A percentile compares a stretch with the other conserved stretches of the same genome.
Evolutionary conservation across 2,329 filamentous ascomycete species (phyloP).

Genomic region (Trichoderma brevicompactum): DNA sequence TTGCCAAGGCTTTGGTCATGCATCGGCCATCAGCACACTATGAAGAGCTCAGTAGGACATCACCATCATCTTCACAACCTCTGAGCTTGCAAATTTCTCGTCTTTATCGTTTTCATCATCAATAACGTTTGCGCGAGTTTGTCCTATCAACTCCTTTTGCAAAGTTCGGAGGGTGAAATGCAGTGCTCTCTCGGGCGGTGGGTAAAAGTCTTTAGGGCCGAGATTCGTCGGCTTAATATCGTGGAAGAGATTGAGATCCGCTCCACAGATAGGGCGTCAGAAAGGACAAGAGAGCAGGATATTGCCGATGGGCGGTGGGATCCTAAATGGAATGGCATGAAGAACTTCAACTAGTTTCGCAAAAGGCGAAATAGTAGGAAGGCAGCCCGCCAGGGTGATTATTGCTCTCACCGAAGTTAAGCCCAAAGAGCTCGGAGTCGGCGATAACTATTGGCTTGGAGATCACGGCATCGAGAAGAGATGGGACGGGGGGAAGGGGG

Average conservation of each 20-base stretch:
- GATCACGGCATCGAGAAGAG: no score
- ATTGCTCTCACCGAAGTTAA: slow-evolving; percentile 73
- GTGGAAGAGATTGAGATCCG: slow-evolving; percentile 76
- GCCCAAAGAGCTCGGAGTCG: slow-evolving; percentile 72
- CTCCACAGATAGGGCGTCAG: slow-evolving; percentile 36
- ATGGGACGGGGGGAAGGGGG: no score
- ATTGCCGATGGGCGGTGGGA: slow-evolving; percentile 71
- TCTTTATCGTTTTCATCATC: no score
- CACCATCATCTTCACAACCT: no score
- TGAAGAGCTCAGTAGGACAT: no score
- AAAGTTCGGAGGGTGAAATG: no score
- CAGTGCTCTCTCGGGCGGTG: no score
- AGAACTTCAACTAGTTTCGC: slow-evolving; percentile 92
- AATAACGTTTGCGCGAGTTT: no score
- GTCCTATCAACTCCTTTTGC: no score
- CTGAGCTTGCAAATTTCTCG: no score
- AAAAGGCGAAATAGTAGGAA: slow-evolving; percentile 54
- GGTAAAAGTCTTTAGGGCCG: slow-evolving; percentile 42
- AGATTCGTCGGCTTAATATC: slow-evolving; percentile 74
- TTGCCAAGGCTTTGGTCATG: no score
- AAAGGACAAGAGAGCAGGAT: slow-evolving; percentile 52
- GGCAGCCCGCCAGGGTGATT: slow-evolving; percentile 59
- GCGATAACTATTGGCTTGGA: slow-evolving; percentile 77
- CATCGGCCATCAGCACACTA: no score
- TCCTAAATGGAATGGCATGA: slow-evolving; percentile 87